Evolutionary conservation across 805 yeast genomes (phyloP), one percentile per base, ranked within the genome.

Genomic region (Cyberlindnera euphorbiiphila): DNA sequence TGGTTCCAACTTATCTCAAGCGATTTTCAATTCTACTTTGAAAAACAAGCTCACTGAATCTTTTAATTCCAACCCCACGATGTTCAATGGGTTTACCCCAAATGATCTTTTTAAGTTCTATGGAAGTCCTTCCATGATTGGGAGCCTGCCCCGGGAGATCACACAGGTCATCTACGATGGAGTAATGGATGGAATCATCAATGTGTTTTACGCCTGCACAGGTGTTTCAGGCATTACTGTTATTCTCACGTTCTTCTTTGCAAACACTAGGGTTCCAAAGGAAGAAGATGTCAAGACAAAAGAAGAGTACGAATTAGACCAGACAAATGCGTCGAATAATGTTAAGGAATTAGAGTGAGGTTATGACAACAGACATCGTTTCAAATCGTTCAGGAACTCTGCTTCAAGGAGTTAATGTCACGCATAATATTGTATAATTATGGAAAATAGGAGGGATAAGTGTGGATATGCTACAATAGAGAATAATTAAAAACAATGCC

Each of bases 221-320:
- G 76, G 65, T 1, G 51, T 65, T 13, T 55, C 69, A 1, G 42
- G 50, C 8, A 24, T 60, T 12, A 49, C 64, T 4, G 49, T 68
- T 7, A 29, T 72, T 1, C 37, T 51, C 4, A 39, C 62, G 0
- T 4, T 66, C 0, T 63, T 70, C 41, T 57, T 66, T 30, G 65
- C 76, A 9, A 67, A 64, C 47, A 57, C 60, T 29, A 60, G 57
- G 36, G 50, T 71, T 19, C 78, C 78, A 1, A 58, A 54, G 36
- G 41, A 41, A 4, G 25, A 24, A 3, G 41, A 37, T 11, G 34
- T 25, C 15, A 42, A 18, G 25, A 27, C 32, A 3, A 34, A 35
- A 24, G 39, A 41, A 17, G 47, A 41, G 5, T 33, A 34, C 25
- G 41, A 34, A 18, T 12, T 14, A 19, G 20, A n/a, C 7, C 8